Evolutionary conservation across 2,329 filamentous ascomycete genomes (phyloP).

Genomic region (Lachnellula hyalina): DNA sequence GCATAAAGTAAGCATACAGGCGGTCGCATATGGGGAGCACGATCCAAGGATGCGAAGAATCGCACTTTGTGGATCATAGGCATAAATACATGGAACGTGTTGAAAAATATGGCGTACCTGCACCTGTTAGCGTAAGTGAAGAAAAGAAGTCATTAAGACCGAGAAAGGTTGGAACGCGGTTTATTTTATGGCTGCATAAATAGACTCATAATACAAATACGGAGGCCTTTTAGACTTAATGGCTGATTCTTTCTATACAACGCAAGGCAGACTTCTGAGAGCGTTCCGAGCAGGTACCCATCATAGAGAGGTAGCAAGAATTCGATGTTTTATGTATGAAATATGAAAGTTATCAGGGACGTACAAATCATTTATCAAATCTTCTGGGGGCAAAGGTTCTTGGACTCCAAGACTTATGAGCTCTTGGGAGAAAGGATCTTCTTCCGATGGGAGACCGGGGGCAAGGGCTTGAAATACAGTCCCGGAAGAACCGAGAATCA

Average conservation of each 20-base stretch:
- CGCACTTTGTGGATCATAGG: slow-evolving; percentile 75
- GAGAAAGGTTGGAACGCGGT: not conserved
- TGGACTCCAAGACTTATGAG: slow-evolving; percentile 77
- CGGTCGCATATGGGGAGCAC: slow-evolving; percentile 67
- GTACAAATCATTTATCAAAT: slow-evolving; percentile 80
- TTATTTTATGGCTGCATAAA: not conserved
- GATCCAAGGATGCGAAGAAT: slow-evolving; percentile 70
- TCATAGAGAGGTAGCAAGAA: not conserved
- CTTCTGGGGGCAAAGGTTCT: slow-evolving; percentile 71
- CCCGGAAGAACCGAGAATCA: slow-evolving; percentile 12
- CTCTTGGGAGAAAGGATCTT: slow-evolving; percentile 48
- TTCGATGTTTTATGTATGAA: slow-evolving; percentile 3
- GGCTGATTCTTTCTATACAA: not conserved
- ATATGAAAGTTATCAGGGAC: slow-evolving; percentile 24
- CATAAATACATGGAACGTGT: slow-evolving; percentile 63
- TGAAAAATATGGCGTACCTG: slow-evolving; percentile 71
- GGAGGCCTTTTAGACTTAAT: not conserved
- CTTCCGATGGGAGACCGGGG: slow-evolving; percentile 26
- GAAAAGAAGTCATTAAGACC: not conserved
- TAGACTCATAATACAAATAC: not conserved
- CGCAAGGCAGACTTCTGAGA: not conserved
- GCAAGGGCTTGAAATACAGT: slow-evolving; percentile 12
- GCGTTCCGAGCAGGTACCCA: not conserved
- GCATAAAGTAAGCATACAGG: slow-evolving; percentile 80
- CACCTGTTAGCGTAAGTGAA: slow-evolving; percentile 6